Conservation (phyloP, 2,329 filamentous ascomycete genomes). For the Pleochaeta shiraiana region DNA sequence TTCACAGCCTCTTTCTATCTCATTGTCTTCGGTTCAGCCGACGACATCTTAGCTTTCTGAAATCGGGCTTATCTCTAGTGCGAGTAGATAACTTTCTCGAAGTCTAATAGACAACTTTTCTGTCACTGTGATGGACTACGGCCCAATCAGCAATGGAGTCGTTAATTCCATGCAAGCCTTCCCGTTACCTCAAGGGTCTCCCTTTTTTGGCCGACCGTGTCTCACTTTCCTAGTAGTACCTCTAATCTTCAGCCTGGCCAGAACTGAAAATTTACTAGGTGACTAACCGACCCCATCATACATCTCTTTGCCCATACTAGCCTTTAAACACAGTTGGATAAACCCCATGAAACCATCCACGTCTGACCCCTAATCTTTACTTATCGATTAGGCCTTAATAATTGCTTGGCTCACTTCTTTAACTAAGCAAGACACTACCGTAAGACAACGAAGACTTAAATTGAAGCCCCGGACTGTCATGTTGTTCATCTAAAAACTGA, state of each 20-base stretch:
- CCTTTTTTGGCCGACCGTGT: not conserved
- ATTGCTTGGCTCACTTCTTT: not conserved
- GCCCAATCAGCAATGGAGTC: not conserved
- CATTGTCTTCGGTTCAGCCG: not conserved
- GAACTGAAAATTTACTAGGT: not conserved
- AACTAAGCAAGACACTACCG: not conserved
- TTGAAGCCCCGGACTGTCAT: no score
- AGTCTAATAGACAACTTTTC: not conserved
- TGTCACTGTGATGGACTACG: not conserved
- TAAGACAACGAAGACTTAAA: no score
- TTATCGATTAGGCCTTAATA: not conserved
- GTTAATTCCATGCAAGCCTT: not conserved
- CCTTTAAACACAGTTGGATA: no score
- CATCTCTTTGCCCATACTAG: not conserved
- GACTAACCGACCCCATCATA: not conserved
- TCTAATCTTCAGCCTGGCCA: not conserved
- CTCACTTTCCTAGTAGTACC: not conserved
- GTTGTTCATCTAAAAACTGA: no score
- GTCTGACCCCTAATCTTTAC: not conserved
- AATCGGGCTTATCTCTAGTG: not conserved
- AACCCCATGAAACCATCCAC: no score
- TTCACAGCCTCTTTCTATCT: not conserved
- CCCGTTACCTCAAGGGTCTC: not conserved
- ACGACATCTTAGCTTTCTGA: not conserved
- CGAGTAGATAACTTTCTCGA: not conserved